A percentile compares a stretch with the other conserved stretches of the same genome.
Conservation (phyloP, 495 filamentous ascomycete species). For the Bacidia rubella region DNA sequence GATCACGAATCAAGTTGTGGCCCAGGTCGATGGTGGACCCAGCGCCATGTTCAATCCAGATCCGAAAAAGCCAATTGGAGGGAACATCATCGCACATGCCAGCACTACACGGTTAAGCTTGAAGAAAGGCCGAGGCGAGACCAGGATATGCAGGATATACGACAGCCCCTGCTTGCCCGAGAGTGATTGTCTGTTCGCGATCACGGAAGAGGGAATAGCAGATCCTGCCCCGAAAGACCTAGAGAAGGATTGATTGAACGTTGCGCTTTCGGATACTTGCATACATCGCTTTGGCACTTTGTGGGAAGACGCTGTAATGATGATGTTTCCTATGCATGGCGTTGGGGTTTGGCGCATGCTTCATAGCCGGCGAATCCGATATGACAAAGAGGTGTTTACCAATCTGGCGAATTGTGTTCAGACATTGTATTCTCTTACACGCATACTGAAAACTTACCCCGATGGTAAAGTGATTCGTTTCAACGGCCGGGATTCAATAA, state of each 20-base stretch:
- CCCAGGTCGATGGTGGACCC: slow-evolving; percentile 91
- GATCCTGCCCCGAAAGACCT: slow-evolving; percentile 92
- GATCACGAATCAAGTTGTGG: slow-evolving; percentile 97
- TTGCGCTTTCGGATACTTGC: neutral
- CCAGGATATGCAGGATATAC: slow-evolving; percentile 95
- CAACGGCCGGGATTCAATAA: neutral
- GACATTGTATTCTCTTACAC: no score
- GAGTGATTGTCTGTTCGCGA: slow-evolving; percentile 91
- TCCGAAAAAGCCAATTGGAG: slow-evolving; percentile 97
- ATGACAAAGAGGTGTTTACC: no score
- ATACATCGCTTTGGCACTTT: neutral
- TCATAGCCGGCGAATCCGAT: no score
- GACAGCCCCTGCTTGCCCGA: slow-evolving; percentile 95
- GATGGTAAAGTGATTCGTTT: no score
- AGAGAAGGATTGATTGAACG: slow-evolving; percentile 55
- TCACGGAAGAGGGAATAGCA: slow-evolving; percentile 90
- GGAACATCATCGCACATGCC: slow-evolving; percentile 96
- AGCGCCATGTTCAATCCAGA: slow-evolving; percentile 98
- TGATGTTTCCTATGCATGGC: neutral
- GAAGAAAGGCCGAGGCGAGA: slow-evolving; percentile 92
- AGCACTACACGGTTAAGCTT: slow-evolving; percentile 81
- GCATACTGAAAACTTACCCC: no score
- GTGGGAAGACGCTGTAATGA: neutral
- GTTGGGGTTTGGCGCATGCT: neutral
- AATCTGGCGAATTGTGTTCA: no score